Conservation (phyloP, 495 filamentous ascomycete genomes). For the Ramalina intermedia region DNA sequence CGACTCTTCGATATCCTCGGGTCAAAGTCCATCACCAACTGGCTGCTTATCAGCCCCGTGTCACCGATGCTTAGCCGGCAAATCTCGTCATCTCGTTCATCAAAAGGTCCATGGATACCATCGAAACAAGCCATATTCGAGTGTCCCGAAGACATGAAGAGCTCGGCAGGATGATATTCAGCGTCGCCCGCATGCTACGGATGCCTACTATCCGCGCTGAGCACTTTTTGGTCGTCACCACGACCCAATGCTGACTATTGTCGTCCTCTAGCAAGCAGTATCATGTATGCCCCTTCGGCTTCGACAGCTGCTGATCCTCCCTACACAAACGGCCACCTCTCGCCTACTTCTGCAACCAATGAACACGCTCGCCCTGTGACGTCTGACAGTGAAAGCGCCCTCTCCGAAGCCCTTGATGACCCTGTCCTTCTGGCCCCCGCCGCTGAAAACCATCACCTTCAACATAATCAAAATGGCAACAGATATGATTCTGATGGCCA, state of each 20-base stretch:
- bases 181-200: constrained; percentile 9
- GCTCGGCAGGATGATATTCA: background rate
- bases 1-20: background rate
- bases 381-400: constrained; percentile 37
- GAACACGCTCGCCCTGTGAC: constrained; percentile 14
- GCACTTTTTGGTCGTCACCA: background rate
- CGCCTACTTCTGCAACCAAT: constrained; percentile 16
- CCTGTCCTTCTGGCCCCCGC: constrained; percentile 18
- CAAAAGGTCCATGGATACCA: constrained; percentile 9
- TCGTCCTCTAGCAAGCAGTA: constrained; percentile 13
- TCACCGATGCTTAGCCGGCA: background rate
- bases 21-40: background rate
- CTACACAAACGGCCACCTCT: constrained; percentile 15
- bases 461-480: constrained; percentile 15
- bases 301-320: constrained; percentile 7
- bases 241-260: constrained; percentile 14
- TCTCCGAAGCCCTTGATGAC: constrained; percentile 33
- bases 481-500: constrained; percentile 29
- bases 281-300: constrained; percentile 12
- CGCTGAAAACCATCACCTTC: constrained; percentile 12
- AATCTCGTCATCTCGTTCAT: constrained; percentile 13
- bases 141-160: background rate
- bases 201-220: constrained; percentile 4
- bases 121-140: constrained; percentile 1
- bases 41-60: background rate